Conservation (phyloP, 345 rosid genomes). For the Salix purpurea region DNA sequence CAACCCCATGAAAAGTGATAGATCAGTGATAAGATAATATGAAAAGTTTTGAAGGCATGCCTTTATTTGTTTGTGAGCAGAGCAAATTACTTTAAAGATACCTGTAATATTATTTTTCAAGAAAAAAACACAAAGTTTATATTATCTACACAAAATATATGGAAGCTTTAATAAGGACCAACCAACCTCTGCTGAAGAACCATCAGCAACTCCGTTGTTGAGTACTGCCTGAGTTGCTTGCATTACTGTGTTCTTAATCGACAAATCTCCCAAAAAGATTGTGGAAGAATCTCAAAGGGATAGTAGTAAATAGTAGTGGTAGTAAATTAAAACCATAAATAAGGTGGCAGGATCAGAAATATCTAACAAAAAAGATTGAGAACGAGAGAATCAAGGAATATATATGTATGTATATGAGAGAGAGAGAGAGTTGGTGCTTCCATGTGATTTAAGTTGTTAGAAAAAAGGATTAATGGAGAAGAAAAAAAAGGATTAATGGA, state of each 20-base stretch:
- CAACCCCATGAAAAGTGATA: background rate
- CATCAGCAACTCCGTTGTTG: slow-evolving; percentile 5
- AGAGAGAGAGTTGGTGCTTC: background rate
- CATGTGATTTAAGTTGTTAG: background rate
- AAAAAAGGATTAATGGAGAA: background rate
- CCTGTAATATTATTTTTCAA: no score
- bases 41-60: background rate
- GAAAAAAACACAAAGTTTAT: background rate
- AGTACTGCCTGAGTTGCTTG: slow-evolving; percentile 3
- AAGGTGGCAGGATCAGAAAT: background rate
- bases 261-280: background rate
- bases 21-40: background rate
- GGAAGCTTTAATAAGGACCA: background rate
- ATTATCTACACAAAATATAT: background rate
- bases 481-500: background rate
- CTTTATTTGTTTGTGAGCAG: background rate
- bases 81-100: background rate
- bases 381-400: background rate
- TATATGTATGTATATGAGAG: no score
- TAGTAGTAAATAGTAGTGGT: background rate
- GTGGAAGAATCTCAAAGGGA: background rate
- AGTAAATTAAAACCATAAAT: background rate
- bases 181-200: slow-evolving; percentile 6
- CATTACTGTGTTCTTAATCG: background rate
- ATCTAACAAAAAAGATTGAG: background rate